Percentiles rank a stretch among this genome's conserved stretches.
These are phyloP conservation scores for Xylaria sp. DNA, from an alignment of 2,329 filamentous ascomycete genomes.

Conservation along the genomic window DNA sequence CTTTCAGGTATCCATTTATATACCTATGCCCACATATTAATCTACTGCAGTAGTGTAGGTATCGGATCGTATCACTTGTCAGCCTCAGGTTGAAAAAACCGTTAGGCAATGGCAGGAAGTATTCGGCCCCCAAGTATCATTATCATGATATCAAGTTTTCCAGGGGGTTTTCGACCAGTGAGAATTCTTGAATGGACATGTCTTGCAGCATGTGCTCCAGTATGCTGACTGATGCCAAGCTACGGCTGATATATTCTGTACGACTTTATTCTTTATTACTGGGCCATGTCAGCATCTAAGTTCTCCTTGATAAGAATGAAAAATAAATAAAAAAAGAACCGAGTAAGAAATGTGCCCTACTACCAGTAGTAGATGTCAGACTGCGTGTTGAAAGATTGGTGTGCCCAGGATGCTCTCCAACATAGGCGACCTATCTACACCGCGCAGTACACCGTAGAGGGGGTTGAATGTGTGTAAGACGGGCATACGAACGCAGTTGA, in stretches of 20 bases:
- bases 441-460: slow-evolving; percentile 7
- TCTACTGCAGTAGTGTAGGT: not conserved
- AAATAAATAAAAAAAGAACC: slow-evolving; percentile 3
- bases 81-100: slow-evolving; percentile 32
- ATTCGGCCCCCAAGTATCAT: slow-evolving; percentile 32
- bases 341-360: not conserved
- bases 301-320: slow-evolving; percentile 2
- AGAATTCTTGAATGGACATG: slow-evolving; percentile 11
- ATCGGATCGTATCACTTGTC: slow-evolving; percentile 22
- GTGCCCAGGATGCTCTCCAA: slow-evolving; percentile 9
- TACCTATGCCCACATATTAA: not conserved
- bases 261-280: slow-evolving; percentile 17
- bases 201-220: slow-evolving; percentile 5
- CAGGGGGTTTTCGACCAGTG: slow-evolving; percentile 26
- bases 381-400: slow-evolving; percentile 15
- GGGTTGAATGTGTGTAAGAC: slow-evolving; percentile 31
- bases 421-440: not conserved
- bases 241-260: slow-evolving; percentile 31
- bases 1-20: slow-evolving; percentile 18
- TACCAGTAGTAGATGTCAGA: slow-evolving; percentile 22
- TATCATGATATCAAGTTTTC: slow-evolving; percentile 26
- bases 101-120: slow-evolving; percentile 23
- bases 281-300: slow-evolving; percentile 23
- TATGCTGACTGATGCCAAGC: slow-evolving; percentile 30
- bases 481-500: slow-evolving; percentile 23